phyloP scores from a whole-genome alignment of 2,329 filamentous ascomycete genomes.

The Arthrinium puccinioides region DNA sequence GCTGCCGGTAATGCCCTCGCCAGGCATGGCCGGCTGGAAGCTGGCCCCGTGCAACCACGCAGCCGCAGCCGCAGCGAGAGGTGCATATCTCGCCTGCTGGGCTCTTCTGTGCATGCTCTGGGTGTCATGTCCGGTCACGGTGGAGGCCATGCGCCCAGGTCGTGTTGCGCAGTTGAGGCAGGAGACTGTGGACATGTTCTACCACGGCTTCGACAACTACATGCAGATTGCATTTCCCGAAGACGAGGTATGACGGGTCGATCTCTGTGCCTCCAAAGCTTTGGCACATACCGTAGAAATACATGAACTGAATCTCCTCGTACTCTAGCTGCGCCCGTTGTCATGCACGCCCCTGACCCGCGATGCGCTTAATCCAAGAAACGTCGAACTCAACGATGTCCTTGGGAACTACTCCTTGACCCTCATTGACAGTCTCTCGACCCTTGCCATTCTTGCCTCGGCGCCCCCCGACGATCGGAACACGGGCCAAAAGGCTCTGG shows the following conservation, averaged over 20 bases:
- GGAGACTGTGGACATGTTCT: conserved; percentile 75
- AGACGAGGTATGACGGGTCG: conserved; percentile 57
- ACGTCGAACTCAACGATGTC: conserved; percentile 88
- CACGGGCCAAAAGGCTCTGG: conserved; percentile 54
- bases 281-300: background rate
- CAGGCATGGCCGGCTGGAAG: conserved; percentile 25
- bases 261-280: background rate
- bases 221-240: conserved; percentile 92
- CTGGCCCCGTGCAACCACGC: conserved; percentile 14
- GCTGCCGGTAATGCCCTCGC: conserved; percentile 33
- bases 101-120: conserved; percentile 18
- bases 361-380: conserved; percentile 69
- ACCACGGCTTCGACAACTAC: conserved; percentile 94
- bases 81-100: conserved; percentile 13
- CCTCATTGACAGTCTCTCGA: conserved; percentile 89
- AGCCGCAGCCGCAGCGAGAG: too few species aligned
- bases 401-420: conserved; percentile 96
- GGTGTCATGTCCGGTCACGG: conserved; percentile 30
- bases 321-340: conserved; percentile 68
- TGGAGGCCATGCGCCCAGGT: conserved; percentile 45
- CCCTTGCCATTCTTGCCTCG: conserved; percentile 84
- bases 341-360: conserved; percentile 79
- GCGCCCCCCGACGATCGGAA: conserved; percentile 49
- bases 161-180: conserved; percentile 48
- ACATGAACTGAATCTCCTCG: background rate